A percentile compares a stretch with the other conserved stretches of the same genome.
Conservation (phyloP, 2,329 filamentous ascomycete genomes). For the Chrysoporthe deuterocubensis region DNA sequence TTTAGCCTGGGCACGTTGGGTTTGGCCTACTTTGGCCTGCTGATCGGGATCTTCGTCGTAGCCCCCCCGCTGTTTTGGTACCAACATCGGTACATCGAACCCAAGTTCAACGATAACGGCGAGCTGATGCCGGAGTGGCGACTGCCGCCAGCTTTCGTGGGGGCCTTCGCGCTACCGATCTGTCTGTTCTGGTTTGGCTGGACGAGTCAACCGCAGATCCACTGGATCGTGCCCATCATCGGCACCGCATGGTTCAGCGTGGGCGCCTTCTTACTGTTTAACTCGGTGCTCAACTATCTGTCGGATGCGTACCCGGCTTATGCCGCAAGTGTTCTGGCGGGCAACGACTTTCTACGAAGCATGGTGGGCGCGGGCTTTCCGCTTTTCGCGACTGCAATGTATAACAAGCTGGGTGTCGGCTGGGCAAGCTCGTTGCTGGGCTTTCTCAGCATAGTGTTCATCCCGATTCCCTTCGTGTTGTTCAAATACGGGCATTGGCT, state of each 20-base stretch:
- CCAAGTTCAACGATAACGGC: slow-evolving; percentile 64
- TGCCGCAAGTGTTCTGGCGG: slow-evolving; percentile 23
- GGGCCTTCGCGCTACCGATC: slow-evolving; percentile 59
- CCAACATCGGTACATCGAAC: slow-evolving; percentile 65
- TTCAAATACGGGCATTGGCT: slow-evolving; percentile 32
- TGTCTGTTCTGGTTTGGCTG: slow-evolving; percentile 64
- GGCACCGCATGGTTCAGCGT: slow-evolving; percentile 27
- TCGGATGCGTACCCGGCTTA: slow-evolving; percentile 25
- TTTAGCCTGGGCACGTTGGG: slow-evolving; percentile 54
- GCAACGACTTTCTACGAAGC: slow-evolving; percentile 23
- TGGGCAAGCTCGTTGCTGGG: slow-evolving; percentile 33
- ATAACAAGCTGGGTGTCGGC: slow-evolving; percentile 31
- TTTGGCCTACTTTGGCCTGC: slow-evolving; percentile 53
- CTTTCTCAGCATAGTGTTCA: slow-evolving; percentile 33
- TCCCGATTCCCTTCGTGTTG: slow-evolving; percentile 33
- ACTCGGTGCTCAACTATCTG: slow-evolving; percentile 27
- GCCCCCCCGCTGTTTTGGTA: slow-evolving; percentile 63
- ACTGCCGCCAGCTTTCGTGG: slow-evolving; percentile 61
- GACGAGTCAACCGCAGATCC: slow-evolving; percentile 38
- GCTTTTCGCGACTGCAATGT: slow-evolving; percentile 33
- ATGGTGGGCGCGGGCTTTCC: slow-evolving; percentile 26
- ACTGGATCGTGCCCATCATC: slow-evolving; percentile 28
- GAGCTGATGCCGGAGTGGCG: slow-evolving; percentile 67
- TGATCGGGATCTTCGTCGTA: slow-evolving; percentile 52
- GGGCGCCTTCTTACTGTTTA: slow-evolving; percentile 27